Conservation (phyloP, 2,329 filamentous ascomycete species). For the Diplocarpon rosae region DNA sequence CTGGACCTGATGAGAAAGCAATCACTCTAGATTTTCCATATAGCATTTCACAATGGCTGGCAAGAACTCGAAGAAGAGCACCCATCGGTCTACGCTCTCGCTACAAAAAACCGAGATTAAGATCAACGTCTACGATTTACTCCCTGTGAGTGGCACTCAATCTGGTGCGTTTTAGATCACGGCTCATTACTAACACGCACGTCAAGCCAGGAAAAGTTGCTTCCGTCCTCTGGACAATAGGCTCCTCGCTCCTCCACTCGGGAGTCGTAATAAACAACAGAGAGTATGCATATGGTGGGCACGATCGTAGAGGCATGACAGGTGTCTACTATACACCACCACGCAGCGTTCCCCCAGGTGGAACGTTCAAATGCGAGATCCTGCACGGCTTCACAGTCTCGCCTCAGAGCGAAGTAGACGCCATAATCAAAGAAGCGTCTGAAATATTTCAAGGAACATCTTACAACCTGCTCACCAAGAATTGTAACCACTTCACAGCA, state of each 20-base stretch:
- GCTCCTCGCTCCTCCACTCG: conserved; percentile 68
- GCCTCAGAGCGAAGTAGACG: conserved; percentile 57
- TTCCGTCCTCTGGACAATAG: conserved; percentile 67
- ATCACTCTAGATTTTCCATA: no score
- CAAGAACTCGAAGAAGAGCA: conserved; percentile 20
- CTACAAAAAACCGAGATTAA: conserved; percentile 61
- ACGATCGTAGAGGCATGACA: conserved; percentile 57
- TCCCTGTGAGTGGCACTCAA: conserved; percentile 43
- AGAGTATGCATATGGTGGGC: conserved; percentile 80
- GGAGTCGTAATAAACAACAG: conserved; percentile 70
- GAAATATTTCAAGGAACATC: conserved; percentile 62
- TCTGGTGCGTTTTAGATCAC: background rate
- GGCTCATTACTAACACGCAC: background rate
- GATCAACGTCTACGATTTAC: conserved; percentile 69
- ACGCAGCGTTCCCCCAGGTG: conserved; percentile 60
- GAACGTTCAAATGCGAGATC: conserved; percentile 63
- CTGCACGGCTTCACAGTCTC: conserved; percentile 70
- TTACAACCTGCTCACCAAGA: conserved; percentile 73
- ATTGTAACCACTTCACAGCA: conserved; percentile 83
- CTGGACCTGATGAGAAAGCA: no score
- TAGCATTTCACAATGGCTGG: conserved; percentile 3
- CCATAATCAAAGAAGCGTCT: conserved; percentile 56
- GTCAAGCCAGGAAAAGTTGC: conserved; percentile 59
- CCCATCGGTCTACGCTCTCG: conserved; percentile 55
- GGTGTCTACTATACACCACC: conserved; percentile 80